Evolutionary conservation across 306 rosid genomes (phyloP), one percentile per base, ranked within the genome.

Genomic region (Rosa persica): DNA sequence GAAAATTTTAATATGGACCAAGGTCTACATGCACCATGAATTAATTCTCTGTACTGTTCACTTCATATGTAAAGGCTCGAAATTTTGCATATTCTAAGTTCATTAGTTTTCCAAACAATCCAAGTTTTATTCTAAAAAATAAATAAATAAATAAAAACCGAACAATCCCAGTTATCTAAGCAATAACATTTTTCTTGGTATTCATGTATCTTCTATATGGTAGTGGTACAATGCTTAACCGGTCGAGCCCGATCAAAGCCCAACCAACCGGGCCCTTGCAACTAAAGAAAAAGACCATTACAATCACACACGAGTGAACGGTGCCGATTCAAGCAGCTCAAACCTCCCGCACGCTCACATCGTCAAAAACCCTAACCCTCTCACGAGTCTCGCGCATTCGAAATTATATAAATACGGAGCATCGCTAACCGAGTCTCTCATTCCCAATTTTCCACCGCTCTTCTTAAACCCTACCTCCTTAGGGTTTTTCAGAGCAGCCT

Each of bases 401-500:
- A 57, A 15, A 13, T 22, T 58, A 44, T 74, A 74, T 74, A 74
- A 74, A 58, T 60, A 43, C 1, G 15, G 55, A 16, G 17, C 68
- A 42, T 39, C 67, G 22, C 10, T 20, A n/a, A 6, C 22, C 27
- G 8, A 30, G 25, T 54, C n/a, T 16, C 62, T 55, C 58, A 4
- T 20, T 71, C 47, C 34, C 76, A 51, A 27, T 23, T 74, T 36
- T 39, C 27, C 30, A 66, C 60, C 80, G 72, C 64, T 34, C 80
- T 34, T 38, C 36, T 54, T 25, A 75, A 81, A 48, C 77, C 73
- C 73, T 81, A 68, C 73, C 57, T 79, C 44, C 67, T 81, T 55
- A 70, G 92, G 95, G 90, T 89, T 91, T 84, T 89, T 79, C 76
- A 44, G 79, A 77, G 86, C 86, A 73, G 51, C 72, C 75, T 78